phyloP scores from a whole-genome alignment of 1,139 yeast species.

The Hansenula sp. region DNA sequence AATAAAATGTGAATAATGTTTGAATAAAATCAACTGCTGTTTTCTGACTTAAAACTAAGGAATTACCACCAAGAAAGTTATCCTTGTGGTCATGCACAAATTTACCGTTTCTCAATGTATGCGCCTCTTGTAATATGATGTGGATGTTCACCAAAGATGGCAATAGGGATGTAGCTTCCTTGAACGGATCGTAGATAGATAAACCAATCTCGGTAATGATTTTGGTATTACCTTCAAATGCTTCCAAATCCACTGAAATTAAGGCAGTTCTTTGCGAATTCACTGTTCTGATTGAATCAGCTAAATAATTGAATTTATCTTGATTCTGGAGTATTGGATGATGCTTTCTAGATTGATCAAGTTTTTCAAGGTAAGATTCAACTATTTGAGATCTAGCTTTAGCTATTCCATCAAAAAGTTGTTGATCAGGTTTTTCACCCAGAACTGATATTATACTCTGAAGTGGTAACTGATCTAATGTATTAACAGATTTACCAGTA shows the following conservation, averaged over 20 bases:
- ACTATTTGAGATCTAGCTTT: background rate
- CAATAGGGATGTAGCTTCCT: slow-evolving; percentile 18
- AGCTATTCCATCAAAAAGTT: background rate
- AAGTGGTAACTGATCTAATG: too few relatives aligned
- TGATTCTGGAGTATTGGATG: background rate
- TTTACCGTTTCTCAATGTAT: slow-evolving; percentile 43
- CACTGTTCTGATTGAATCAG: slow-evolving; percentile 15
- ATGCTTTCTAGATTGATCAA: background rate
- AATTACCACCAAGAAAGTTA: slow-evolving; percentile 52
- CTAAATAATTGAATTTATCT: background rate
- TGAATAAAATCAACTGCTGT: slow-evolving; percentile 39
- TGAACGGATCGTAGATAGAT: slow-evolving; percentile 56
- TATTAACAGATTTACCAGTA: too few relatives aligned
- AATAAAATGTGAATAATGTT: slow-evolving; percentile 38
- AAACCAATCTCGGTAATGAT: slow-evolving; percentile 62
- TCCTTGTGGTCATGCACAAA: slow-evolving; percentile 61
- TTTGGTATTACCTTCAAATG: slow-evolving; percentile 44
- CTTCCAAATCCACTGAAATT: slow-evolving; percentile 58
- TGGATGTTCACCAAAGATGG: slow-evolving; percentile 3
- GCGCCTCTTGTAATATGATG: slow-evolving; percentile 20
- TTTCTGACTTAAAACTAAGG: slow-evolving; percentile 36
- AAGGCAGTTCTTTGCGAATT: slow-evolving; percentile 30
- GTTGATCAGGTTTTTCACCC: background rate
- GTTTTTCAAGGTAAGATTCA: background rate
- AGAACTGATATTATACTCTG: background rate